Conservation (phyloP, 148 eudicot genomes). For the Pouteria glomerata region DNA sequence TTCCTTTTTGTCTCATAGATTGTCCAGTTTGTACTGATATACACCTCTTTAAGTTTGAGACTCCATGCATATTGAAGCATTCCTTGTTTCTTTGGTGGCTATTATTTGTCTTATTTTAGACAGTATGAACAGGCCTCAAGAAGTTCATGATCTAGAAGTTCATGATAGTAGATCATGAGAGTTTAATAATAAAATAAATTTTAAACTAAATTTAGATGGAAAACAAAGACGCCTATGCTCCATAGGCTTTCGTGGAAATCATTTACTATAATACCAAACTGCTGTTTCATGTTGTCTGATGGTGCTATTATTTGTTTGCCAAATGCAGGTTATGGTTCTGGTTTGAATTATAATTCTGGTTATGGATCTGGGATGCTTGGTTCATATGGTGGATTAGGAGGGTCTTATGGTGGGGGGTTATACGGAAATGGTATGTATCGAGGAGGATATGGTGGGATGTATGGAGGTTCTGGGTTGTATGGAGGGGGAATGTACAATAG, state of each 20-base stretch:
- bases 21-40: neutral
- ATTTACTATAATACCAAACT: neutral
- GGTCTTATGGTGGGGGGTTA: constrained; percentile 59
- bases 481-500: constrained; percentile 60
- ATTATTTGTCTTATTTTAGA: neutral
- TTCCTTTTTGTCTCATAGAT: neutral
- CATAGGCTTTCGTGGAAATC: neutral
- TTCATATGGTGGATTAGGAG: constrained; percentile 57
- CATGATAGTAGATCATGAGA: neutral
- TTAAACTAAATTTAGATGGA: neutral
- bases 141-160: constrained; percentile 7
- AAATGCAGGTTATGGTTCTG: constrained; percentile 65
- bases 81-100: neutral
- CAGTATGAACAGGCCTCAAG: neutral
- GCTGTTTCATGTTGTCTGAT: constrained; percentile 3
- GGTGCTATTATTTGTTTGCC: constrained; percentile 9
- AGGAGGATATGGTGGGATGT: constrained; percentile 48
- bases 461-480: constrained; percentile 53
- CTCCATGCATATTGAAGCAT: neutral
- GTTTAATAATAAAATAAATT: neutral
- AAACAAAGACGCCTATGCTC: neutral
- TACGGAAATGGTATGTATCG: constrained; percentile 46
- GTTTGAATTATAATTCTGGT: constrained; percentile 53
- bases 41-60: neutral
- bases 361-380: constrained; percentile 64